Base-by-base conservation (phyloP, 257 asterid genomes). In the Fraxinus quadrangulata region DNA sequence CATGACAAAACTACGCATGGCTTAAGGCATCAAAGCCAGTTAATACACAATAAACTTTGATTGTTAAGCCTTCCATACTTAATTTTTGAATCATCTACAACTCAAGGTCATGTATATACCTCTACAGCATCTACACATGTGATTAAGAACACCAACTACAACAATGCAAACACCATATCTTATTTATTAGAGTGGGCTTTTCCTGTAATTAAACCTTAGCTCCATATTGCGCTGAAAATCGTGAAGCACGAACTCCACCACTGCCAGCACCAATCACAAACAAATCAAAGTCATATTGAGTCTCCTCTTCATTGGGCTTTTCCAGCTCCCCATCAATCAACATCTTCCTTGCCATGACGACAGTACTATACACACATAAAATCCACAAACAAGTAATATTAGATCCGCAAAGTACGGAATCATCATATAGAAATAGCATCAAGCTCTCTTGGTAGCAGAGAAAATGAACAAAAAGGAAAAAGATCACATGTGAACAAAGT, bases 191-290 rank as follows among this genome's bases (percentile, higher is more conserved):
- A 39, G 72, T 36, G 24, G 0, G 68, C 54, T 71, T 75, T 63
- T 34, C 24, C 73, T 23, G 14, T 65, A 30, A 23, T 39, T 14
- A 56, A 79, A 94, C 98, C 97, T 94, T 94, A 54, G 98, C 98
- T 81, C 98, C 99, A 84, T 71, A 76, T 70, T 92, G 98, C 5
- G 99, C 97, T 13, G 99, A 92, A 86, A 94, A 94, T 5, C 98
- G 84, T 16, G 92, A 65, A 16, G 99, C 99, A 6, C 98, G 96
- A 78, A 94, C 99, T 23, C 98, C 98, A 71, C 99, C 99, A 83
- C 99, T 94, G 59, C 98, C 99, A 51, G 99, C 99, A 63, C 99
- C 99, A 76, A 94, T 94, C 40, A 94, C 99, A 75, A 94, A 94
- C 77, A 92, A 89, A 88, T 94, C 99, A 66, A 87, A 92, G 84